Base-by-base conservation (phyloP, 2,329 filamentous ascomycete genomes). In the Stagonosporopsis chrysanthemi region DNA sequence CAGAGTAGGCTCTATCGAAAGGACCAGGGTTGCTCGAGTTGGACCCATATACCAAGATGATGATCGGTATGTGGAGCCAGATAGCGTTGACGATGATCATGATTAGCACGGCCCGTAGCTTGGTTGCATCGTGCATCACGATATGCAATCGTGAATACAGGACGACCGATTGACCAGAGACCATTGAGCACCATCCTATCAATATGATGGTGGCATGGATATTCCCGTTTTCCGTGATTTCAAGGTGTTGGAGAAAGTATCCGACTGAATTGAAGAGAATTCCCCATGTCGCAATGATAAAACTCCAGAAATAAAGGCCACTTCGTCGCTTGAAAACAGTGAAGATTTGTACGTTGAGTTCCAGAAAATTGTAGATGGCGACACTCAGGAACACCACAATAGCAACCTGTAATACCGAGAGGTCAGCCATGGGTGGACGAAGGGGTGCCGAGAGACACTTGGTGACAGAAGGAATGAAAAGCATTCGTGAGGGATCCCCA, bases 131-230 rank as follows among this genome's bases (percentile, higher is more conserved):
- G 12, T 79, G 79, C 24, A 86, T 71, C 8, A 88, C 79, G 1
- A 88, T 77, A 63, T 88, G 84, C 1, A 88, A 76, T 9, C 86
- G 79, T 2, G 85, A 87, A 72, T 85, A 88, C 0, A 88, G 75
- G 2, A 88, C 86, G 14, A 87, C 63, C 0, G 82, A 81, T 67
- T 87, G 84, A 0, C 85, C 86, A 0, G 84, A 86, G 0, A 88
- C 83, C 83, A 87, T 86, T 2, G 74, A 65, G 66, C 82, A 82
- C 82, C 85, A 83, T n/a, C 83, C 85, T 58, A 87, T 61, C n/a
- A 77, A 78, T 23, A 83, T 71, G 4, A 83, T 61, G 5, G 79
- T 78, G 56, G 76, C 76, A 26, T 60, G 65, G 3, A 67, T 26
- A 22, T 65, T 59, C 14, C 39, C 56, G 12, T 59, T 39, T 2